phyloP scores from a whole-genome alignment of 1,284 basidiomycete genomes.

The Boletus smithii region DNA sequence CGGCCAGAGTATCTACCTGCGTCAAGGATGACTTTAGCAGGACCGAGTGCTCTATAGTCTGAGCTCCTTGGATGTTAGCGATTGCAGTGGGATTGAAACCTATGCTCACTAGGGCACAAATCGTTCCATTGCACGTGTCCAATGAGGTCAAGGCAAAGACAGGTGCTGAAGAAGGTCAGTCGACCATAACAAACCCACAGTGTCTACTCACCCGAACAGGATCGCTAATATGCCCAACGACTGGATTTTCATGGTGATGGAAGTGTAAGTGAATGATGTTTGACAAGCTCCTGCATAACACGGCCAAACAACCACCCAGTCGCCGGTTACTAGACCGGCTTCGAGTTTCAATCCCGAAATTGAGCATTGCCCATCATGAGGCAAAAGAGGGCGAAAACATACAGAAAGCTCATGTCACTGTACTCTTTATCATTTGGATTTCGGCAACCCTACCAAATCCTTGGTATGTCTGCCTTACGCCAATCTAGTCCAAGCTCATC shows the following conservation, averaged over 20 bases:
- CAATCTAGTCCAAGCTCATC: conserved; percentile 18
- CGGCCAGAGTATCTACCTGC: conserved; percentile 51
- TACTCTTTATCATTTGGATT: conserved; percentile 87
- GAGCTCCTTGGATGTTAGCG: conserved; percentile 5
- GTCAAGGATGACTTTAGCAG: conserved; percentile 59
- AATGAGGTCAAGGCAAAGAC: conserved; percentile 48
- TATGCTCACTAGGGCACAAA: conserved; percentile 52
- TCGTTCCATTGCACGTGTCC: conserved; percentile 67
- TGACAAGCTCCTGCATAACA: conserved; percentile 8
- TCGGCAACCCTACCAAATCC: conserved; percentile 85
- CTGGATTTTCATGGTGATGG: conserved; percentile 19
- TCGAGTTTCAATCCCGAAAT: too few species aligned
- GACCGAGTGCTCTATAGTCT: conserved; percentile 50
- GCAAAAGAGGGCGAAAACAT: conserved; percentile 89
- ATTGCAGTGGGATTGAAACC: background rate
- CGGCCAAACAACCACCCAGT: conserved; percentile 21
- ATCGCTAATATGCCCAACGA: conserved; percentile 9
- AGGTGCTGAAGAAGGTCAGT: conserved; percentile 29
- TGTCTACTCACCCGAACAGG: conserved; percentile 16
- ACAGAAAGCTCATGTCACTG: conserved; percentile 87
- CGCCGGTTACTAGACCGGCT: too few species aligned
- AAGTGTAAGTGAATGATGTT: background rate
- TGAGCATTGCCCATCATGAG: conserved; percentile 68
- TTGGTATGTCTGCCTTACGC: conserved; percentile 49
- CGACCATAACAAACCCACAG: background rate